A percentile compares a stretch with the other conserved stretches of the same genome.
Evolutionary conservation across 129 eudicot species (phyloP).

Genomic region (Artemisia annua): DNA sequence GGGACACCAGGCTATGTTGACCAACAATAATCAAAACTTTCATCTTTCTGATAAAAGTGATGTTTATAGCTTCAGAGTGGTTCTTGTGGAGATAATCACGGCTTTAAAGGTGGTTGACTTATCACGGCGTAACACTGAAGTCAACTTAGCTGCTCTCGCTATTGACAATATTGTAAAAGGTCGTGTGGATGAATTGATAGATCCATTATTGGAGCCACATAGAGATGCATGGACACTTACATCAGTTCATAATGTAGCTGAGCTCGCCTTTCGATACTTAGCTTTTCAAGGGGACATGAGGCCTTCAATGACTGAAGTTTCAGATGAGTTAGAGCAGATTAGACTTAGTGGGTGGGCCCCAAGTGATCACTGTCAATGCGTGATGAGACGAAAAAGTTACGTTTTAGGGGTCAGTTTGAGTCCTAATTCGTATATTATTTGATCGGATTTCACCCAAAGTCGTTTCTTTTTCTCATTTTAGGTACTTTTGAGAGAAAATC

Average conservation of each 20-base stretch:
- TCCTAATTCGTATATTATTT: too few species aligned
- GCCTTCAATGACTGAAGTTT: constrained; percentile 94
- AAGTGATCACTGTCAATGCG: too few species aligned
- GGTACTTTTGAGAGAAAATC: too few species aligned
- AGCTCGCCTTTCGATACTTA: constrained; percentile 90
- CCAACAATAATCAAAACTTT: constrained; percentile 90
- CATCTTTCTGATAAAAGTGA: constrained; percentile 95
- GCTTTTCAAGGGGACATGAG: constrained; percentile 94
- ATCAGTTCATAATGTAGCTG: constrained; percentile 84
- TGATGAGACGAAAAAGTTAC: too few species aligned
- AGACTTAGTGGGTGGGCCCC: constrained; percentile 68
- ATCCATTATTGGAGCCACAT: constrained; percentile 70
- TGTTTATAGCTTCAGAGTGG: constrained; percentile 94
- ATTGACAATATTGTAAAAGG: constrained; percentile 78
- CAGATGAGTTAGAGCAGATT: constrained; percentile 80
- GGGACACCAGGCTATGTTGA: constrained; percentile 98
- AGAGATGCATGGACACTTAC: constrained; percentile 84
- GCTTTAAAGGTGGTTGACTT: constrained; percentile 91
- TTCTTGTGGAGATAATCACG: constrained; percentile 83
- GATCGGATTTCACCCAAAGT: too few species aligned
- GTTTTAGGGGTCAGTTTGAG: too few species aligned
- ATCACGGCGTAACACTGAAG: constrained; percentile 65
- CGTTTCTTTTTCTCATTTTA: too few species aligned
- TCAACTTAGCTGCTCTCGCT: constrained; percentile 89
- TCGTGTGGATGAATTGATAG: constrained; percentile 71